Conservation (phyloP, 495 filamentous ascomycete genomes). For the Hypoxylon lienhwacheense region DNA sequence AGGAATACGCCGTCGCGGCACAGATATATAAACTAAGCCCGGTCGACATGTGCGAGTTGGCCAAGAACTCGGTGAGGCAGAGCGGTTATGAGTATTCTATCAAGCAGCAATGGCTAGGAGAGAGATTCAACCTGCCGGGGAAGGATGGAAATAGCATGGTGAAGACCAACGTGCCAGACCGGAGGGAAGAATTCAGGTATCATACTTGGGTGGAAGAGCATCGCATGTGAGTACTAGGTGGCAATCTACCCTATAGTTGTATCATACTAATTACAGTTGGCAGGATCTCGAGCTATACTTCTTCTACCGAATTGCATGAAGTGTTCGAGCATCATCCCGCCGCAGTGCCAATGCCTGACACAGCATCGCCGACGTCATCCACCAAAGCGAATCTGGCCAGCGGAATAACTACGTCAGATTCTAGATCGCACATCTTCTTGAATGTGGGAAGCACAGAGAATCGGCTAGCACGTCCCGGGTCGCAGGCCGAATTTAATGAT, state of each 20-base stretch:
- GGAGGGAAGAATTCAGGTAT: slow-evolving; percentile 84
- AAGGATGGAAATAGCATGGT: slow-evolving; percentile 83
- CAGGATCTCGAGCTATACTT: slow-evolving; percentile 56
- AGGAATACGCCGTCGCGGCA: slow-evolving; percentile 96
- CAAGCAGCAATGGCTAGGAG: slow-evolving; percentile 88
- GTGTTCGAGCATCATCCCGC: slow-evolving; percentile 23
- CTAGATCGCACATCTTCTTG: slow-evolving; percentile 27
- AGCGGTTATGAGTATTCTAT: slow-evolving; percentile 88
- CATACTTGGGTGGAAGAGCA: slow-evolving; percentile 80
- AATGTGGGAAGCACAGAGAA: slow-evolving; percentile 17
- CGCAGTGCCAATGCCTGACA: slow-evolving; percentile 8
- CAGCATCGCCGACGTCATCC: slow-evolving; percentile 37
- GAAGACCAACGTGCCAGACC: slow-evolving; percentile 94
- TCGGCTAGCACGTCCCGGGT: slow-evolving; percentile 19
- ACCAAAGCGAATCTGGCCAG: slow-evolving; percentile 31
- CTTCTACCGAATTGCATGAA: slow-evolving; percentile 26
- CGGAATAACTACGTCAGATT: slow-evolving; percentile 19
- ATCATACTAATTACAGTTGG: slow-evolving; percentile 5
- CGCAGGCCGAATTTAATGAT: slow-evolving; percentile 33
- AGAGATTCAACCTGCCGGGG: slow-evolving; percentile 70
- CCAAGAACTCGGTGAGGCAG: slow-evolving; percentile 91
- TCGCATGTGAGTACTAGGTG: slow-evolving; percentile 63
- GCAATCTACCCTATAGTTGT: background rate
- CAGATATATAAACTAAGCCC: slow-evolving; percentile 98
- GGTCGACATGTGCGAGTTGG: slow-evolving; percentile 98